Evolutionary conservation across 768 basidiomycete species (phyloP).

Genomic region (Botryobasidium botryosum): DNA sequence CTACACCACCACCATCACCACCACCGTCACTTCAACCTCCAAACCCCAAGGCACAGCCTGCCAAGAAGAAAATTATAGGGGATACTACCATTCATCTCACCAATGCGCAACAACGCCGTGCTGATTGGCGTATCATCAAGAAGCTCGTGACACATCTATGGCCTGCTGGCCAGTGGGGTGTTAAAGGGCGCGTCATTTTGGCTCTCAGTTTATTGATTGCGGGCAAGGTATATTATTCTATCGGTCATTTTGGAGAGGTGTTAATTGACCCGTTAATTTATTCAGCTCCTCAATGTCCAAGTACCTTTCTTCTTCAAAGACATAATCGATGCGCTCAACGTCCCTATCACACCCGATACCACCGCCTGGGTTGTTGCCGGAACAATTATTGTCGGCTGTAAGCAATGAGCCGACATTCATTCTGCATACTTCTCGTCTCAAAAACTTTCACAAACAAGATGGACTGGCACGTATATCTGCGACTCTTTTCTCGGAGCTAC

Average conservation of each 20-base stretch:
- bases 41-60: too few relatives aligned
- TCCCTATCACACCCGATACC: slow-evolving; percentile 51
- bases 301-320: slow-evolving; percentile 93
- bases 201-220: slow-evolving; percentile 66
- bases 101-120: slow-evolving; percentile 37
- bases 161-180: slow-evolving; percentile 61
- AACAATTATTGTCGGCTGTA: slow-evolving; percentile 81
- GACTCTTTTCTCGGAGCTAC: slow-evolving; percentile 73
- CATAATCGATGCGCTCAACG: slow-evolving; percentile 77
- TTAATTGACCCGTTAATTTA: not conserved
- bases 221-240: slow-evolving; percentile 49
- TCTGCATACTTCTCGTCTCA: not conserved
- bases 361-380: slow-evolving; percentile 89
- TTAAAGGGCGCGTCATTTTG: slow-evolving; percentile 62
- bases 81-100: slow-evolving; percentile 10
- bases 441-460: slow-evolving; percentile 33
- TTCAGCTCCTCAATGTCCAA: slow-evolving; percentile 84
- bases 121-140: slow-evolving; percentile 79
- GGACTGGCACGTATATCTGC: slow-evolving; percentile 82
- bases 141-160: slow-evolving; percentile 78
- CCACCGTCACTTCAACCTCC: too few relatives aligned
- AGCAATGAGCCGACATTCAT: slow-evolving; percentile 19
- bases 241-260: not conserved
- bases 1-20: too few relatives aligned
- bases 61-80: slow-evolving; percentile 7